Base-by-base conservation (phyloP, 2,329 filamentous ascomycete species). In the Nemania sp. region DNA sequence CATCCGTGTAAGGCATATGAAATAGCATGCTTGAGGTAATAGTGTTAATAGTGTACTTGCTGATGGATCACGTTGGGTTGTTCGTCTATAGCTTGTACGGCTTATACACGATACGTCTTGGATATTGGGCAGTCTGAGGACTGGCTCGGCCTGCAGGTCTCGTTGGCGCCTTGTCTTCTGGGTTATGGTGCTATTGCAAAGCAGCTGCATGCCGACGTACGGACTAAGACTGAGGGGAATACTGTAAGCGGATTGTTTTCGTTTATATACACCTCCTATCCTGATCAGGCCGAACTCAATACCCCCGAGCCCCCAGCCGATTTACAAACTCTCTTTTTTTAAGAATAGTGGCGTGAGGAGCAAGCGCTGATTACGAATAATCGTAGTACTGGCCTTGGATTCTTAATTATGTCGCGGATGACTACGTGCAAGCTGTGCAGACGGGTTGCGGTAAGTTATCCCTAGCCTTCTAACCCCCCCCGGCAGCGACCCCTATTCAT, bases 121-220 rank as follows among this genome's bases (percentile, higher is more conserved):
- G 95, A 98, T 75, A 86, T 97, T 22, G 95, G 95, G 6, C 89
- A 93, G 73, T 93, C 92, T 1, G 89, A 96, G 77, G 94, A 97
- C 81, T 97, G 91, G 90, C 85, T 98, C 52, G 94, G 90, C 3
- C 86, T 98, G 10, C 93, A 97, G 76, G 84, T 98, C 69, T 90
- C 93, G 4, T 85, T 98, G 62, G 89, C 94, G 15, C 94, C 95
- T 0, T 98, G 95, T 77, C 84, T 97, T 35, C 86, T 98, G n/a
- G 95, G 95, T 49, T 98, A 98, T 78, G 91, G 91, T 10, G 88
- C 88, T 64, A 92, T 97, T 67, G 95, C 93, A 5, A 85, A 86
- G 74, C 87, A 93, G 74, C 84, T 97, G 2, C 85, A 89, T 73
- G 83, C 83, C 15, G 89, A 92, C 69, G 81, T 86, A 56, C 83